phyloP scores from a whole-genome alignment of 768 basidiomycete species.

The Naganishia kalamii region DNA sequence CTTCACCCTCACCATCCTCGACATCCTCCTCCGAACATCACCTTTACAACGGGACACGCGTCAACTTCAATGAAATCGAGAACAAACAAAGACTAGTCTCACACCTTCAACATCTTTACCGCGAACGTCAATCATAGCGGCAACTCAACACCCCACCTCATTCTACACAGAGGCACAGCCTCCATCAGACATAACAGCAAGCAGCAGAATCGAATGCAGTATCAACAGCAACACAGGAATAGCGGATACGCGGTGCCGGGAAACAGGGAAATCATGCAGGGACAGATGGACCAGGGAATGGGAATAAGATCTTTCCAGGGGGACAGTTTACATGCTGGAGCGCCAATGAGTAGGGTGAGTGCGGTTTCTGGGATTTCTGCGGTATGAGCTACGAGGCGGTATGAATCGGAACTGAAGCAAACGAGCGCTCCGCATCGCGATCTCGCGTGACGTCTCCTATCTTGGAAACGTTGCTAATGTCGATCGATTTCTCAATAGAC shows the following conservation, averaged over 20 bases:
- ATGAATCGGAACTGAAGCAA: background rate
- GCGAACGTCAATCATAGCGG: too few relatives aligned
- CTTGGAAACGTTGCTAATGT: background rate
- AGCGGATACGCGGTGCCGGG: background rate
- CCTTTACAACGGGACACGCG: background rate
- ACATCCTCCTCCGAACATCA: background rate
- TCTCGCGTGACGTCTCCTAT: background rate
- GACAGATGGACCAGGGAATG: background rate
- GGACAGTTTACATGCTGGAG: background rate
- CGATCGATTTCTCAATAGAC: background rate
- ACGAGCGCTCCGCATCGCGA: background rate
- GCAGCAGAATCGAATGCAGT: background rate
- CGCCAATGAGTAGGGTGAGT: slow-evolving; percentile 13
- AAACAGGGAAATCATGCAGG: slow-evolving; percentile 10
- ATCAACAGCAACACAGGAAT: background rate
- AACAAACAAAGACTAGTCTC: too few relatives aligned
- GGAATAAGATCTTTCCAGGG: background rate
- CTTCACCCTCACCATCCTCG: too few relatives aligned
- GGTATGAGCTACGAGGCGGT: background rate
- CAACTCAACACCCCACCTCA: background rate
- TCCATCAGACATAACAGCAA: background rate
- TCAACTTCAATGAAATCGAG: background rate
- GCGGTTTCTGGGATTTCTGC: too few relatives aligned
- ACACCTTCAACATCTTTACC: too few relatives aligned
- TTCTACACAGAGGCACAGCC: background rate